Base-by-base conservation (phyloP, 1,284 basidiomycete species). In the Sporisorium sorghi region DNA sequence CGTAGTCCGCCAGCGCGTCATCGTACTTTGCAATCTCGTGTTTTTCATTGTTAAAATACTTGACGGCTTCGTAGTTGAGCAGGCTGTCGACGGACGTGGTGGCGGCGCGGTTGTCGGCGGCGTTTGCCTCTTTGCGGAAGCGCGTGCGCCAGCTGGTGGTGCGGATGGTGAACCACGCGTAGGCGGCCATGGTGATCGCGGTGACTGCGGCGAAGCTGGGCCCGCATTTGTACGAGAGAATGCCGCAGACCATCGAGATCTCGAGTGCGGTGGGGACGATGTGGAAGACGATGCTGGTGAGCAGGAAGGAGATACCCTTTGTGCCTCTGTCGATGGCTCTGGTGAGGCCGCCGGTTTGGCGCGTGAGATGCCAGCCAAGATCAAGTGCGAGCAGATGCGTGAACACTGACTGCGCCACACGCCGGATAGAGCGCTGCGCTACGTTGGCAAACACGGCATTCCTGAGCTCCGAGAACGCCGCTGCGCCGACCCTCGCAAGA, bases 41-140 rank as follows among this genome's bases (percentile, higher is more conserved):
- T 69, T 89, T 89, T 85, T 98, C 96, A 83, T 99, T 99, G 87
- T 97, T 97, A 87, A 99, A 99, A 83, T 96, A 91, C 93, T 99
- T 99, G 79, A 99, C 96, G 14, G 96, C 96, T 85, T 99, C 96
- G 81, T 93, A 99, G 84, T 99, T 99, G 85, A 99, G 94, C 57
- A 99, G 86, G 0, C 94, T 93, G 84, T 99, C 97, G 11, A 98
- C 93, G 1, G 93, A 93, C 1, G 92, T 90, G 0, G 93, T 93
- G 0, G 97, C 97, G 12, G 94, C 95, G 82, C 92, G 92, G 85
- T 99, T 98, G 82, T 99, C 96, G 0, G 97, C 97, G 50, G 91
- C 90, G 85, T 99, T 99, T 0, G 96, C 96, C 76, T 97, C 90
- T 57, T 94, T 90, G 19, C 97, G 91, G 87, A 98, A 99, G 58